A percentile compares a stretch with the other conserved stretches of the same genome.
Conservation (phyloP, 2,329 filamentous ascomycete genomes). For the Botrytis deweyae region DNA sequence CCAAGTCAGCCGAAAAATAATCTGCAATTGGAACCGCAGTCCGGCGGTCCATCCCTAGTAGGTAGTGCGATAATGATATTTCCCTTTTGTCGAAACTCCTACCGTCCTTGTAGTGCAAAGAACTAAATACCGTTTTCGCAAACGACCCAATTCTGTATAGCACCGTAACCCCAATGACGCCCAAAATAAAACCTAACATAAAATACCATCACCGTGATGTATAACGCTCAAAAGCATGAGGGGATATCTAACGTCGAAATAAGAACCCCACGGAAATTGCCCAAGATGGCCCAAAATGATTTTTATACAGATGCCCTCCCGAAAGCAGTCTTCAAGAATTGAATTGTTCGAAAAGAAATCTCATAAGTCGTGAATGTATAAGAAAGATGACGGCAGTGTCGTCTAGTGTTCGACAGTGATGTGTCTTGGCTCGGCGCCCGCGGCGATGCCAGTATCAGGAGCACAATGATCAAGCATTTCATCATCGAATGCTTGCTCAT, state of each 20-base stretch:
- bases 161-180: conserved; percentile 5
- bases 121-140: conserved; percentile 18
- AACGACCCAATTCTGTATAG: conserved; percentile 14
- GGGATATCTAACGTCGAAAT: conserved; percentile 23
- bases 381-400: background rate
- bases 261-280: conserved; percentile 13
- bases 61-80: conserved; percentile 11
- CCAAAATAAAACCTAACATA: conserved; percentile 10
- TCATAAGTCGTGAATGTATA: conserved; percentile 20
- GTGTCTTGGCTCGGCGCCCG: conserved; percentile 19
- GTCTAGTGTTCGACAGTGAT: background rate
- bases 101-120: background rate
- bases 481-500: conserved; percentile 33
- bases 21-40: conserved; percentile 1
- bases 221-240: conserved; percentile 16
- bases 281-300: conserved; percentile 10
- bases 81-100: conserved; percentile 21
- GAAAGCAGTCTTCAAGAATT: conserved; percentile 13
- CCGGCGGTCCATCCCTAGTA: conserved; percentile 8
- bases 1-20: conserved; percentile 8
- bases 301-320: conserved; percentile 21
- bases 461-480: conserved; percentile 33
- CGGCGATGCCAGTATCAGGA: conserved; percentile 30
- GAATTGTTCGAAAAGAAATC: conserved; percentile 14
- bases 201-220: conserved; percentile 20